Conservation (phyloP, 371 early-diverging fungal species). For the Blakeslea trispora region DNA sequence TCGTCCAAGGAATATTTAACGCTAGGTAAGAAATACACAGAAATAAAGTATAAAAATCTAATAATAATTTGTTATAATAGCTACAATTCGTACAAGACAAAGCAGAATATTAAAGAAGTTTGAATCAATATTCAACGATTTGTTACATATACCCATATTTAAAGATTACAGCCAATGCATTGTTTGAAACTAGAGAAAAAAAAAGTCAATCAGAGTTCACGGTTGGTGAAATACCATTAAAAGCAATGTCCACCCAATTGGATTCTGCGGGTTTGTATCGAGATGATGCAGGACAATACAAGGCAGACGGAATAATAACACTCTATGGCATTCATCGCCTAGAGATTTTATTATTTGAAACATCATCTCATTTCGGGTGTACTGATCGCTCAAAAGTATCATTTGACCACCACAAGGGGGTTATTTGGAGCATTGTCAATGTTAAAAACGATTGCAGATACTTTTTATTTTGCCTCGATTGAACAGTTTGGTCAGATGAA, state of each 20-base stretch:
- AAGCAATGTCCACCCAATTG: slow-evolving; percentile 11
- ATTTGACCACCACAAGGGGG: slow-evolving; percentile 7
- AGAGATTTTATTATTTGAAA: slow-evolving; percentile 5
- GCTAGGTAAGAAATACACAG: slow-evolving; percentile 9
- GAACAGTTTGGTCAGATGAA: slow-evolving; percentile 6
- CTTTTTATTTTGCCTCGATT: not conserved
- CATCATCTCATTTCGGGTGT: slow-evolving; percentile 4
- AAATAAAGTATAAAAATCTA: slow-evolving; percentile 10
- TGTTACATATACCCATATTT: slow-evolving; percentile 14
- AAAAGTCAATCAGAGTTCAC: slow-evolving; percentile 8
- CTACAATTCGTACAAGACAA: slow-evolving; percentile 8
- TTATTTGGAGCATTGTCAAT: slow-evolving; percentile 6
- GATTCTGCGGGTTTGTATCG: slow-evolving; percentile 11
- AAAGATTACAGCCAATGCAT: slow-evolving; percentile 7
- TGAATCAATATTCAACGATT: slow-evolving; percentile 9
- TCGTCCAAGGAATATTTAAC: slow-evolving; percentile 7
- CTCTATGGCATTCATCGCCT: slow-evolving; percentile 1
- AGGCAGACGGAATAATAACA: slow-evolving; percentile 3
- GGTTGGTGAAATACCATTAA: slow-evolving; percentile 11
- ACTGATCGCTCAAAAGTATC: slow-evolving; percentile 3
- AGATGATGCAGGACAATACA: slow-evolving; percentile 11
- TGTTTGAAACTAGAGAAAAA: slow-evolving; percentile 4
- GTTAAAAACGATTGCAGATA: slow-evolving; percentile 5
- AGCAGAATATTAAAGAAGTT: slow-evolving; percentile 4
- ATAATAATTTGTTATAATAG: slow-evolving; percentile 13